A percentile compares a stretch with the other conserved stretches of the same genome.
Evolutionary conservation across 1,139 yeast genomes (phyloP).

Genomic region (Geotrichum siamense): DNA sequence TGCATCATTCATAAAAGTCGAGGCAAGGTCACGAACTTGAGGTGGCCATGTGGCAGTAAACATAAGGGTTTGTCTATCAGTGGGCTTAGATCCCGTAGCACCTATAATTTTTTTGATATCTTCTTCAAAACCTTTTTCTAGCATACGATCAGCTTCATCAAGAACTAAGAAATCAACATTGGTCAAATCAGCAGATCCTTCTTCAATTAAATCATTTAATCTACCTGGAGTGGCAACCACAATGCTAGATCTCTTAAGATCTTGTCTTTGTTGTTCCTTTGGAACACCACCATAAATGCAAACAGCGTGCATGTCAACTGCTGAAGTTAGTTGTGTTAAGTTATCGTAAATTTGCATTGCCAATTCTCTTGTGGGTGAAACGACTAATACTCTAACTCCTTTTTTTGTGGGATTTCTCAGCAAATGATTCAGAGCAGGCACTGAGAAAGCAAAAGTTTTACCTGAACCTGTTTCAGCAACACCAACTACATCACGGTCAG

Average conservation of each 20-base stretch:
- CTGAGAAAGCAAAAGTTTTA: slow-evolving; percentile 94
- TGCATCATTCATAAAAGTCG: slow-evolving; percentile 69
- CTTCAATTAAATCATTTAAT: slow-evolving; percentile 81
- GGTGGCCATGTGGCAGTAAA: slow-evolving; percentile 88
- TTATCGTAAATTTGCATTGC: slow-evolving; percentile 92
- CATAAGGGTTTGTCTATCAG: slow-evolving; percentile 72
- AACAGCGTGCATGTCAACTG: slow-evolving; percentile 59
- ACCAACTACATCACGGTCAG: slow-evolving; percentile 84
- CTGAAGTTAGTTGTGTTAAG: slow-evolving; percentile 57
- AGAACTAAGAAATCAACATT: slow-evolving; percentile 71
- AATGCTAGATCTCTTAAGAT: slow-evolving; percentile 57
- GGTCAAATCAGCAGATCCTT: slow-evolving; percentile 69
- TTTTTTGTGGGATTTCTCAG: slow-evolving; percentile 26
- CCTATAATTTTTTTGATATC: slow-evolving; percentile 80
- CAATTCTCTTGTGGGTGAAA: slow-evolving; percentile 95
- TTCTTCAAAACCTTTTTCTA: slow-evolving; percentile 94
- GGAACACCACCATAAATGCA: slow-evolving; percentile 98
- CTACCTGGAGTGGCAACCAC: slow-evolving; percentile 98
- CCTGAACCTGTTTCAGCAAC: slow-evolving; percentile 99
- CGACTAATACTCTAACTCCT: slow-evolving; percentile 69
- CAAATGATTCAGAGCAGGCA: slow-evolving; percentile 84
- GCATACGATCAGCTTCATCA: slow-evolving; percentile 98
- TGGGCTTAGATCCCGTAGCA: slow-evolving; percentile 38
- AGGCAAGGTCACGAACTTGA: slow-evolving; percentile 77
- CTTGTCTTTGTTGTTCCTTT: slow-evolving; percentile 78